Evolutionary conservation across 495 filamentous ascomycete species (phyloP).

Genomic region (Clavariopsis aquatica): DNA sequence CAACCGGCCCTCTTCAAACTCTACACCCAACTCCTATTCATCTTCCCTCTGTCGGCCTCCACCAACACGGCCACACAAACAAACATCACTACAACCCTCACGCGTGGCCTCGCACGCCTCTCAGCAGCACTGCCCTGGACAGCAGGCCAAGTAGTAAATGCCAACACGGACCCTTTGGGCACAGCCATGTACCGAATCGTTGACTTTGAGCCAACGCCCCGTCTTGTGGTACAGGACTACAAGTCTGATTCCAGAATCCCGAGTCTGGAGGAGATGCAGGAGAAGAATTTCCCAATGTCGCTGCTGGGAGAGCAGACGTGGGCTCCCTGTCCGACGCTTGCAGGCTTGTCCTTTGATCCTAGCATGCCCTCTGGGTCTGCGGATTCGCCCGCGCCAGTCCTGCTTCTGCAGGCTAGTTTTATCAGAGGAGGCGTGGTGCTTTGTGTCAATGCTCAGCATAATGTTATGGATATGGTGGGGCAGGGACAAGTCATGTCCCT

Average conservation of each 20-base stretch:
- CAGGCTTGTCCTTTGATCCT: conserved; percentile 11
- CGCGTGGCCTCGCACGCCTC: conserved; percentile 46
- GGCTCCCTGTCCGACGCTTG: conserved; percentile 52
- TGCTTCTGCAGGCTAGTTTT: conserved; percentile 57
- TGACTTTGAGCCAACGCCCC: conserved; percentile 13
- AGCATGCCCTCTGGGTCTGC: not conserved
- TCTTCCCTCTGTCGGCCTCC: conserved; percentile 44
- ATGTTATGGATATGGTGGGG: conserved; percentile 56
- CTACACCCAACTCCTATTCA: conserved; percentile 53
- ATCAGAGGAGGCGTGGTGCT: conserved; percentile 55
- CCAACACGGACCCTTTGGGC: not conserved
- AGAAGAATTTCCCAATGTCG: conserved; percentile 51
- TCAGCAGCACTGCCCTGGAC: conserved; percentile 55
- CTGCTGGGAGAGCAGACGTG: conserved; percentile 56
- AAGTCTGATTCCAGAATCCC: conserved; percentile 29
- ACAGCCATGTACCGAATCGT: conserved; percentile 44
- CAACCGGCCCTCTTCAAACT: conserved; percentile 17
- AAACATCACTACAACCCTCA: conserved; percentile 43
- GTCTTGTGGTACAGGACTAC: conserved; percentile 3
- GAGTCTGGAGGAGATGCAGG: conserved; percentile 48
- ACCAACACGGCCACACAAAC: conserved; percentile 33
- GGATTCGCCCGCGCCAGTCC: conserved; percentile 44
- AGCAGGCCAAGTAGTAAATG: conserved; percentile 55
- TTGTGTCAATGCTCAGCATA: conserved; percentile 53
- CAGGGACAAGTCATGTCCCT: conserved; percentile 54